These are phyloP conservation scores for Xylariaceae sp. DNA, from an alignment of 2,329 filamentous ascomycete species.

Conservation along the genomic window DNA sequence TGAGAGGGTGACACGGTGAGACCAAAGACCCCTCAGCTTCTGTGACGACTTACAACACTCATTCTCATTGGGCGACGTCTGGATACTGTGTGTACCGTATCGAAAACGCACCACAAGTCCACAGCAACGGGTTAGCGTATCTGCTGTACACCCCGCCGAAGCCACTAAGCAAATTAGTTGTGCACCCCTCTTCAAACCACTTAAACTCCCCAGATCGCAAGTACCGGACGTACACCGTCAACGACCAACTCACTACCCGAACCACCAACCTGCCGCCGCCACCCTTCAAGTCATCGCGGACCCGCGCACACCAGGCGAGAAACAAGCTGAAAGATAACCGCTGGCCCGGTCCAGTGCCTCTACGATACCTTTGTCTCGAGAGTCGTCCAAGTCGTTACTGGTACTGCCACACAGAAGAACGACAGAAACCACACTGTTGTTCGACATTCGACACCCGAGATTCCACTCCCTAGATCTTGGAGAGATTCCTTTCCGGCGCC, in stretches of 20 bases:
- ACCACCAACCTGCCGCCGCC: not conserved
- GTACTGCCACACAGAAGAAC: not conserved
- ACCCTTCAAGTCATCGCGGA: not conserved
- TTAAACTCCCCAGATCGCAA: constrained; percentile 4
- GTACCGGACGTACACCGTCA: not conserved
- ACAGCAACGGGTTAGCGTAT: too few species aligned
- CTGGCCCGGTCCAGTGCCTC: not conserved
- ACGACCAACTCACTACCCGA: not conserved
- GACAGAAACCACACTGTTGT: not conserved
- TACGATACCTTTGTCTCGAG: not conserved
- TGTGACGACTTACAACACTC: too few species aligned
- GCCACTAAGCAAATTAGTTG: constrained; percentile 16
- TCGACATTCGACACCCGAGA: not conserved
- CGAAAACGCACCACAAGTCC: too few species aligned
- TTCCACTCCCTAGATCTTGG: not conserved
- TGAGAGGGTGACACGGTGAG: too few species aligned
- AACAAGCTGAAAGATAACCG: not conserved
- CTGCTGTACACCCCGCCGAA: constrained; percentile 6
- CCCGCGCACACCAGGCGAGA: constrained; percentile 6
- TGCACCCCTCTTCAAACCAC: constrained; percentile 12
- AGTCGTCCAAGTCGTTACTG: not conserved
- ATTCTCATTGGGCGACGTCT: not conserved
- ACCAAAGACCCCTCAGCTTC: too few species aligned
- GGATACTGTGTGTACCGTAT: too few species aligned
- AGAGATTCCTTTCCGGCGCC: constrained; percentile 28